Evolutionary conservation across 164 flowering plant genomes (phyloP).

Genomic region (Macadamia tetraphylla): DNA sequence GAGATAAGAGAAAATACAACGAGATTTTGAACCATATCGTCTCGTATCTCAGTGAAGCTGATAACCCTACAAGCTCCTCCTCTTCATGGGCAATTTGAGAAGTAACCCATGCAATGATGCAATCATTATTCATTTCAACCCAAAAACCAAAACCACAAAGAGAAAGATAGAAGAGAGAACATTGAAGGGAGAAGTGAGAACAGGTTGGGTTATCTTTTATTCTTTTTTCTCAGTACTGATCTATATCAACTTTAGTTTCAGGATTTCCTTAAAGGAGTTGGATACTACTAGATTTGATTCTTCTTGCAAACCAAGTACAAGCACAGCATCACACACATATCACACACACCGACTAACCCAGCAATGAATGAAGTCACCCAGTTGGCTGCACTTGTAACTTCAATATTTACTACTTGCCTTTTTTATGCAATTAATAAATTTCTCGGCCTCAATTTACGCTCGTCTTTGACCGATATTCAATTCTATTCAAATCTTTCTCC

Average conservation of each 20-base stretch:
- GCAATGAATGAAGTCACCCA: constrained; percentile 43
- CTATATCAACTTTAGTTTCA: no score
- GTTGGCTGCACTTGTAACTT: constrained; percentile 42
- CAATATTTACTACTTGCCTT: no score
- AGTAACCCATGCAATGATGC: no score
- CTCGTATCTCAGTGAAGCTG: not conserved
- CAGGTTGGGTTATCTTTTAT: no score
- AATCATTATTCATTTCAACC: no score
- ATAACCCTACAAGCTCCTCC: not conserved
- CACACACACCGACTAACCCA: constrained; percentile 35
- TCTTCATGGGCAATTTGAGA: no score
- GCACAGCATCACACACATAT: constrained; percentile 1
- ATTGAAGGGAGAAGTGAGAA: no score
- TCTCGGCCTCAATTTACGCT: constrained; percentile 54
- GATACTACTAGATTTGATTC: not conserved
- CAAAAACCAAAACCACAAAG: no score
- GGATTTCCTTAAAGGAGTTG: not conserved
- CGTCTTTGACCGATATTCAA: constrained; percentile 53
- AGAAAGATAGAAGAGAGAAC: no score
- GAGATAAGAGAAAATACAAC: not conserved
- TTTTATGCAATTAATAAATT: constrained; percentile 47
- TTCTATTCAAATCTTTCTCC: constrained; percentile 35
- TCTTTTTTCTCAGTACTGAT: not conserved
- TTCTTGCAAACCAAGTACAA: not conserved
- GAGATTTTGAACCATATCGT: not conserved